phyloP scores from a whole-genome alignment of 2,329 filamentous ascomycete species.

The Aureobasidium sp. region DNA sequence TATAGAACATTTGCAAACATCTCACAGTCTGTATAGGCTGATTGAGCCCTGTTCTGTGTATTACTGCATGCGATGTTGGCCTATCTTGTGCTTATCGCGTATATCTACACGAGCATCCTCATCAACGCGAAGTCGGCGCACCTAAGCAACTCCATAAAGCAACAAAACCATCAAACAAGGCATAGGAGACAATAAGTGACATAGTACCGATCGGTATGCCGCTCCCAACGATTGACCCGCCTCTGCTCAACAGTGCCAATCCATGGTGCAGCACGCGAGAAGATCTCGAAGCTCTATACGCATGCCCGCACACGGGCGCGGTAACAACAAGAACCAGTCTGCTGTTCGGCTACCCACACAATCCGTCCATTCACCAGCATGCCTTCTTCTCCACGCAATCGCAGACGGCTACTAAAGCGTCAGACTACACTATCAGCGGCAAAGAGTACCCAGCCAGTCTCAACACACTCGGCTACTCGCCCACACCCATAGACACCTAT shows the following conservation, averaged over 20 bases:
- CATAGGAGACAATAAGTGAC: too few relatives aligned
- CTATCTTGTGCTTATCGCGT: too few relatives aligned
- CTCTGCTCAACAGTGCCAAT: constrained; percentile 66
- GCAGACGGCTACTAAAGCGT: constrained; percentile 21
- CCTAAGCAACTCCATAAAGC: background rate
- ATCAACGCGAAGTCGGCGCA: background rate
- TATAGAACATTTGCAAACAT: background rate
- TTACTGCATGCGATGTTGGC: too few relatives aligned
- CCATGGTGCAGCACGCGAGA: constrained; percentile 65
- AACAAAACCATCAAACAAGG: background rate
- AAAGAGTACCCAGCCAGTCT: constrained; percentile 32
- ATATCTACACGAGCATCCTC: too few relatives aligned
- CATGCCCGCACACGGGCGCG: constrained; percentile 58
- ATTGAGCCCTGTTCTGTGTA: background rate
- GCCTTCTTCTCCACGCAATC: constrained; percentile 53
- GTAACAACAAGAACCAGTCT: constrained; percentile 68
- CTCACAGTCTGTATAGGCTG: background rate
- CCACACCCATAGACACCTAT: constrained; percentile 53
- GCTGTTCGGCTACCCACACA: constrained; percentile 57
- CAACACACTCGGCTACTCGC: constrained; percentile 71
- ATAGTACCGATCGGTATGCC: constrained; percentile 20
- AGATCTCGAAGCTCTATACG: constrained; percentile 57
- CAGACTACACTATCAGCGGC: constrained; percentile 10
- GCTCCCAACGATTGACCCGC: constrained; percentile 51
- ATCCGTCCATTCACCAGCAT: constrained; percentile 55